Evolutionary conservation across 495 filamentous ascomycete species (phyloP), one percentile per base, ranked within the genome.

Genomic region (Podospora bellae-mahoneyi): DNA sequence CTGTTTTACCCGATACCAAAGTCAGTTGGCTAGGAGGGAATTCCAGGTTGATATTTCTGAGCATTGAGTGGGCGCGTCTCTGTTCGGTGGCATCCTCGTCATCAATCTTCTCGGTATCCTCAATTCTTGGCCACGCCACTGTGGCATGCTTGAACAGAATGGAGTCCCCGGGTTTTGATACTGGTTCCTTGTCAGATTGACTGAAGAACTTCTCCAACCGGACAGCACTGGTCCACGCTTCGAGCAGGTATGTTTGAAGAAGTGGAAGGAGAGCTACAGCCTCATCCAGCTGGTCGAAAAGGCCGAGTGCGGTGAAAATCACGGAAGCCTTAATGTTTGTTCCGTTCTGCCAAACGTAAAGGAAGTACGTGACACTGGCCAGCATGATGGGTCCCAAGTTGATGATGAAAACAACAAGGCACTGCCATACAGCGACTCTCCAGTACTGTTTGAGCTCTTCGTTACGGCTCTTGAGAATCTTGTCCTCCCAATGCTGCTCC

Each of bases 401-500:
- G 85, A 89, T 90, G 44, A 79, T 75, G 54, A 79, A 73, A 32
- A 87, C 82, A 0, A 84, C 75, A 16, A 85, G 76, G 27, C 67
- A 69, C 61, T 86, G 86, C 65, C 81, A 82, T 18, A 81, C 66
- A 58, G 89, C 89, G 0, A 84, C 77, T 9, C 74, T 83, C 85
- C 89, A 88, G 64, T 87, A 80, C 0, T 84, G 82, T 1, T 67
- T 67, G 4, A 93, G 84, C 72, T 93, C 91, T 28, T 82, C 80
- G 6, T 82, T 79, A 66, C 91, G 83, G 28, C 83, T 83, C 15
- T 80, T 79, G 23, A 79, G 71, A 65, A 93, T 91, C 58, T 84
- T 86, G 16, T 80, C 76, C 73, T 91, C 83, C 89, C 90, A 92
- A 66, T 87, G 82, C 23, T 77, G 70, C 73, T 93, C 91, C 9